phyloP scores from a whole-genome alignment of 768 basidiomycete species.

The Scleroderma citrinum region DNA sequence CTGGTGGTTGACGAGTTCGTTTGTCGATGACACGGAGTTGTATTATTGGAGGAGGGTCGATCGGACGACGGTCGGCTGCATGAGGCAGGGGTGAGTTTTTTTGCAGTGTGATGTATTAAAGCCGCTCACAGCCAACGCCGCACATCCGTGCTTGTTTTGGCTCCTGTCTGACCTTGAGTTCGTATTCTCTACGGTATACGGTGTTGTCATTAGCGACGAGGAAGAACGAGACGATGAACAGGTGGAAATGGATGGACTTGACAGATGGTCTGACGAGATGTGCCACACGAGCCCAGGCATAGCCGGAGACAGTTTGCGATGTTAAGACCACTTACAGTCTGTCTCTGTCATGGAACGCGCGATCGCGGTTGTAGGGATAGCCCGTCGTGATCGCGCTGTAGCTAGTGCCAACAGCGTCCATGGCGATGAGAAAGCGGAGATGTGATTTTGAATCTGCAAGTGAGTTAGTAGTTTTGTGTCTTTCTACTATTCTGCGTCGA shows the following conservation, averaged over 20 bases:
- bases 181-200: slow-evolving; percentile 57
- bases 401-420: slow-evolving; percentile 22
- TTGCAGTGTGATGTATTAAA: slow-evolving; percentile 5
- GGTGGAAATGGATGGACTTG: background rate
- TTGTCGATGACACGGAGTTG: slow-evolving; percentile 85
- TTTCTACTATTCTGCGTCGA: no score
- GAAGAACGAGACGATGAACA: background rate
- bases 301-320: no score
- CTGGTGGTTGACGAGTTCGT: slow-evolving; percentile 27
- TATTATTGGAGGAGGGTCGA: slow-evolving; percentile 96
- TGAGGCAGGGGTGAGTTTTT: background rate
- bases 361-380: slow-evolving; percentile 26
- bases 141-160: slow-evolving; percentile 92
- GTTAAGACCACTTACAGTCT: slow-evolving; percentile 34
- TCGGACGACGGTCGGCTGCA: slow-evolving; percentile 87
- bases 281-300: no score
- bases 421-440: slow-evolving; percentile 1
- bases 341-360: slow-evolving; percentile 28
- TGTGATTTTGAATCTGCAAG: background rate
- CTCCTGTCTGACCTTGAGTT: slow-evolving; percentile 82
- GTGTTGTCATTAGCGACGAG: slow-evolving; percentile 9
- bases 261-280: background rate
- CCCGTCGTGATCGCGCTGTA: slow-evolving; percentile 20
- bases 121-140: slow-evolving; percentile 77
- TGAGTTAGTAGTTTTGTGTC: no score